These are phyloP conservation scores for Lactifluus subvellereus DNA, from an alignment of 768 basidiomycete species.

Conservation along the genomic window DNA sequence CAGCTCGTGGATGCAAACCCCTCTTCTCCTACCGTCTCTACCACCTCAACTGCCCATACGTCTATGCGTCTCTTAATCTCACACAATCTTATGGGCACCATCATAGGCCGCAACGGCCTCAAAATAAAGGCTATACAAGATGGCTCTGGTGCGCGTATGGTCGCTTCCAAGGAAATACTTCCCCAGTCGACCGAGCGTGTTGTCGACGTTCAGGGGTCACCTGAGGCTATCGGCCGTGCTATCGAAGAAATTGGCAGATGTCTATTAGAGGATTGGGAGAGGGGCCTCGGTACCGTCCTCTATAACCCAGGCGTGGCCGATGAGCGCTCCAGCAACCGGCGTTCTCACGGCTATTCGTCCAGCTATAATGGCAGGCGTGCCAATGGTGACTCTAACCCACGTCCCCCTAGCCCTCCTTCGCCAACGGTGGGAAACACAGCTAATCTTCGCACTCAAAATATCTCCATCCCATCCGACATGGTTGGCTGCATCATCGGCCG, in stretches of 20 bases:
- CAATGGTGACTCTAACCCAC: conserved; percentile 52
- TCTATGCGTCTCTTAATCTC: conserved; percentile 97
- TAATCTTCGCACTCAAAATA: conserved; percentile 96
- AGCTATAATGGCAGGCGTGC: conserved; percentile 48
- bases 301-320: conserved; percentile 92
- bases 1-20: conserved; percentile 83
- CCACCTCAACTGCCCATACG: conserved; percentile 58
- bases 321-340: conserved; percentile 50
- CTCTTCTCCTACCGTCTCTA: conserved; percentile 63
- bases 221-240: conserved; percentile 88
- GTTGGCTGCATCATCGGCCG: conserved; percentile 96
- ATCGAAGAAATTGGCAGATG: conserved; percentile 95
- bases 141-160: conserved; percentile 92
- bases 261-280: conserved; percentile 94
- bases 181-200: conserved; percentile 99
- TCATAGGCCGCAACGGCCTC: conserved; percentile 92
- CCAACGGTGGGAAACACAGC: conserved; percentile 45
- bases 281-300: conserved; percentile 87
- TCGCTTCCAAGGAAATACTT: conserved; percentile 98
- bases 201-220: conserved; percentile 93
- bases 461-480: conserved; percentile 99
- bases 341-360: conserved; percentile 45
- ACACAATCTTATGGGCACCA: conserved; percentile 98
- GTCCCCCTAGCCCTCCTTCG: conserved; percentile 46
- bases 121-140: conserved; percentile 99